A percentile compares a stretch with the other conserved stretches of the same genome.
Conservation (phyloP, 306 rosid genomes). For the Styphnolobium japonicum region DNA sequence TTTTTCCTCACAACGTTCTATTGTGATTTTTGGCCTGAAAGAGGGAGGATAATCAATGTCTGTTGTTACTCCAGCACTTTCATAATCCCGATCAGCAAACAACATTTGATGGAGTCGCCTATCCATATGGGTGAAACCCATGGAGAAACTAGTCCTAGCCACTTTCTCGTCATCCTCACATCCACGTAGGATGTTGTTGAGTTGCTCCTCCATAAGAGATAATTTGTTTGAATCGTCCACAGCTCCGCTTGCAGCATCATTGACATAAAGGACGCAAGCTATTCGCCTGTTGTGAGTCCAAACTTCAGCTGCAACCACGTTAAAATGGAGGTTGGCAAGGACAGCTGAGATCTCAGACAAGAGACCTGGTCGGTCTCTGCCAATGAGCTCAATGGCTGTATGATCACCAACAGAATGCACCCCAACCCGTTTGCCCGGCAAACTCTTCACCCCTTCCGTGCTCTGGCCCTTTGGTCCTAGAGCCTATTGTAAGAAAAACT, state of each 20-base stretch:
- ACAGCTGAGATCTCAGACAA: slow-evolving; percentile 82
- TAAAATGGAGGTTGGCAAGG: slow-evolving; percentile 63
- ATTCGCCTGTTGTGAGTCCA: slow-evolving; percentile 80
- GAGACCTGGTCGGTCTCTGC: slow-evolving; percentile 81
- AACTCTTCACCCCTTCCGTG: slow-evolving; percentile 47
- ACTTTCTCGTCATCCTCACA: slow-evolving; percentile 65
- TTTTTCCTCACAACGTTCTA: slow-evolving; percentile 72
- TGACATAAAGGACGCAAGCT: slow-evolving; percentile 69
- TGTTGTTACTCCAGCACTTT: slow-evolving; percentile 47
- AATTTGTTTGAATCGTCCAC: slow-evolving; percentile 52
- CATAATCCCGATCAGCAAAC: slow-evolving; percentile 79
- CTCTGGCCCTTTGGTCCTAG: slow-evolving; percentile 79
- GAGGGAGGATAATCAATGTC: slow-evolving; percentile 47
- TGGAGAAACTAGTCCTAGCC: slow-evolving; percentile 62
- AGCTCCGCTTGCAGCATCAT: slow-evolving; percentile 41
- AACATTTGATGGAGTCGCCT: slow-evolving; percentile 78
- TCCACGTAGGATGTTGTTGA: slow-evolving; percentile 62
- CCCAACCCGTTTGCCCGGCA: slow-evolving; percentile 63
- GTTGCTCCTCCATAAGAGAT: slow-evolving; percentile 74
- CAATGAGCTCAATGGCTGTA: slow-evolving; percentile 67
- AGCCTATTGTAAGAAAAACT: slow-evolving; percentile 59
- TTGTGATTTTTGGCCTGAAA: slow-evolving; percentile 61
- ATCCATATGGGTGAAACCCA: slow-evolving; percentile 76
- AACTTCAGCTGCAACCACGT: slow-evolving; percentile 74
- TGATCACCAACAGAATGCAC: slow-evolving; percentile 67